Base-by-base conservation (phyloP, 805 yeast species). In the Candida tammaniensis region DNA sequence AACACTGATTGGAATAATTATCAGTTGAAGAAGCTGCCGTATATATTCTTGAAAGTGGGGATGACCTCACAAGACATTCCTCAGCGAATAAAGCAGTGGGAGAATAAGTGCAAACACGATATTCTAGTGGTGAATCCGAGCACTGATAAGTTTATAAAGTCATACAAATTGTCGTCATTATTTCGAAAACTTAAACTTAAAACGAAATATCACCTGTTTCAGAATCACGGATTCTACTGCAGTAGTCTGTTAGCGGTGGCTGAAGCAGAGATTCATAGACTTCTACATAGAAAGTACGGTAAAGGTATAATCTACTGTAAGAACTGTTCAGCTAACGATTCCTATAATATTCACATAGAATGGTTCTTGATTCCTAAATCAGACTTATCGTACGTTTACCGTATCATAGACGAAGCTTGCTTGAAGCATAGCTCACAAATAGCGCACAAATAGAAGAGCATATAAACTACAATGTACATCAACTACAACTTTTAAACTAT, bases 361-460 rank as follows among this genome's bases (percentile, higher is more conserved):
- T 76, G 82, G 81, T 76, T 76, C 40, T 49, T 74, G n/a, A 49
- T 76, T 1, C 79, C 80, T 0, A 63, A 72, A 38, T 48, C 43
- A 17, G 65, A 67, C 6, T 28, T 74, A 6, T 32, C 41, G 7
- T 20, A 28, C 8, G 59, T 73, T 2, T 64, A 59, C 44, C 38
- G 40, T 8, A 17, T 57, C 1, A 60, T 72, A 7, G 70, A 70
- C 22, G 24, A 13, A 3, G 25, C 33, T 10, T 39, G 43, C 30
- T n/a, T n/a, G n/a, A 17, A 14, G 18, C 22, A 22, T 22, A 15
- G 9, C 8, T 13, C 19, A 14, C 17, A 31, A 27, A 24, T 23
- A 12, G 17, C 7, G 5, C 10, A 26, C 17, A 16, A 26, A n/a
- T n/a, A n/a, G n/a, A n/a, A n/a, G n/a, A n/a, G n/a, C n/a, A n/a